Base-by-base conservation (phyloP, 179 eudicot species). In the Spergularia azorica region DNA sequence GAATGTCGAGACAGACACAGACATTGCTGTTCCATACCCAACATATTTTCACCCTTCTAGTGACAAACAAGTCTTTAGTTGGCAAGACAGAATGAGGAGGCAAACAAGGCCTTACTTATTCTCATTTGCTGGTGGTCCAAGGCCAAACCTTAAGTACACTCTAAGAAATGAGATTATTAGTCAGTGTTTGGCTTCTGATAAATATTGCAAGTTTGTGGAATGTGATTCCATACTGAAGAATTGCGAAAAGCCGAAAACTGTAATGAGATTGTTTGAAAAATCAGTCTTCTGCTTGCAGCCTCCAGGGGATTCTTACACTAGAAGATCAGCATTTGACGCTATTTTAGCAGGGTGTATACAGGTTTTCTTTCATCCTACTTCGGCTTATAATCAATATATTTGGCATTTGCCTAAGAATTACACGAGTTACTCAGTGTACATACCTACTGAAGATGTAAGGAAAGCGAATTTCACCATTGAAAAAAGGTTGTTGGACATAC, bases 11-110 rank as follows among this genome's bases (percentile, higher is more conserved):
- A 54, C 68, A n/a, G 48, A 67, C 43, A 69, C 58, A 9, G 88
- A 85, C 18, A 61, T 77, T 20, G 84, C 82, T 0, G 76, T 85
- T 15, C 86, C 88, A 0, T 82, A 85, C 41, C 84, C 88, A 0
- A 77, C 88, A 0, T 77, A 67, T 32, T 85, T 85, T 70, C 88
- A 85, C 51, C 88, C 88, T 41, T 85, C 80, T 8, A 77, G 48
- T 38, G 82, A 82, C n/a, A 20, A 32, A 0, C 66, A 85, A 9
- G 52, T 85, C 1, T 54, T 38, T 9, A 3, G 6, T 14, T 82
- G 88, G 88, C 85, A 82, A 64, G 63, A 74, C 4, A 77, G 61
- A 55, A 66, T 82, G 71, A 71, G 72, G 6, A 18, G 12, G 0
- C 54, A 46, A 36, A 10, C n/a, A 41, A 74, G 88, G 67, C 77